Conservation (phyloP, 179 eudicot genomes). For the Actinidia chinensis region DNA sequence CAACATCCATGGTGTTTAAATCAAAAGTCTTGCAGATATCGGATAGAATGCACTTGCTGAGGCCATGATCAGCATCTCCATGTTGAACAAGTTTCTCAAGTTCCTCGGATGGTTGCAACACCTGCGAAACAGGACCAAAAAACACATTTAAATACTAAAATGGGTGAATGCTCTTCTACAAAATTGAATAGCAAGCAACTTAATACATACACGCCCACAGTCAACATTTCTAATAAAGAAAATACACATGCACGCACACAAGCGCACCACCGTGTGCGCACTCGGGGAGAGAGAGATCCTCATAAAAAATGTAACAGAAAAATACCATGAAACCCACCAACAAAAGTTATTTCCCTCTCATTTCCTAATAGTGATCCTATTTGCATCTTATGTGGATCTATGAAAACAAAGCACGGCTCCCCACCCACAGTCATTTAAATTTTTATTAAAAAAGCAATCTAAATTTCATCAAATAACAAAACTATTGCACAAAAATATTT, state of each 20-base stretch:
- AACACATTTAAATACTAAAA: background rate
- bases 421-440: no score
- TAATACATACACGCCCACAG: background rate
- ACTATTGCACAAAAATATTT: no score
- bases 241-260: background rate
- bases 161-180: background rate
- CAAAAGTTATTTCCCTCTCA: background rate
- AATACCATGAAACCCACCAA: background rate
- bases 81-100: conserved; percentile 53
- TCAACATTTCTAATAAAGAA: background rate
- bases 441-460: no score
- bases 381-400: background rate
- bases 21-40: conserved; percentile 67
- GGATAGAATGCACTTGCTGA: conserved; percentile 44
- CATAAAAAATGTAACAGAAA: no score
- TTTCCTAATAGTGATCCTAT: background rate
- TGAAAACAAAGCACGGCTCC: background rate
- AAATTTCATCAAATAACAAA: no score
- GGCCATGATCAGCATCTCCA: conserved; percentile 46
- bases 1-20: conserved; percentile 63
- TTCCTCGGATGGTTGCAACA: conserved; percentile 69
- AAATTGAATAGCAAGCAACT: background rate
- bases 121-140: conserved; percentile 35
- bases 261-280: background rate
- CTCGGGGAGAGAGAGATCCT: no score